phyloP scores from a whole-genome alignment of 1,139 yeast genomes.

The Hemisphaericaspora xylofermentans region DNA sequence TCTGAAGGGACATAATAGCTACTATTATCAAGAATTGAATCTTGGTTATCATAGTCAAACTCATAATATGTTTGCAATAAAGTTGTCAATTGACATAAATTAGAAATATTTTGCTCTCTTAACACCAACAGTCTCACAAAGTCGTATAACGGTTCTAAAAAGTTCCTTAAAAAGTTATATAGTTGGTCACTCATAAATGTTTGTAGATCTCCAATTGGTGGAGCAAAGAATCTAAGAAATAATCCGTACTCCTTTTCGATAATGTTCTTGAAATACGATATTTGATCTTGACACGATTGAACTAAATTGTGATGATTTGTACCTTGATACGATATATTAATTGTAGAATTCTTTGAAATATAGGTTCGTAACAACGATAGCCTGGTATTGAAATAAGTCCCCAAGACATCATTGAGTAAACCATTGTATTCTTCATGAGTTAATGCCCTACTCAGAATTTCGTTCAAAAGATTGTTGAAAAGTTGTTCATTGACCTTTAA shows the following conservation, averaged over 20 bases:
- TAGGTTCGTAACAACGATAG: slow-evolving; percentile 44
- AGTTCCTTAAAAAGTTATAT: slow-evolving; percentile 55
- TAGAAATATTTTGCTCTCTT: slow-evolving; percentile 64
- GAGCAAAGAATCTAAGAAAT: slow-evolving; percentile 52
- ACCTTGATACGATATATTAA: slow-evolving; percentile 9
- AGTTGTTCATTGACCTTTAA: slow-evolving; percentile 22
- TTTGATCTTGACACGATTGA: slow-evolving; percentile 57
- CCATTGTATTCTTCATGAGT: slow-evolving; percentile 63
- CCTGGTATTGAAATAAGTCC: slow-evolving; percentile 61
- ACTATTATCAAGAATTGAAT: slow-evolving; percentile 12
- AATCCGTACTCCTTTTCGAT: slow-evolving; percentile 61
- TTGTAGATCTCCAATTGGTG: slow-evolving; percentile 14
- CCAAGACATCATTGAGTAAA: slow-evolving; percentile 62
- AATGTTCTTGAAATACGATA: slow-evolving; percentile 57
- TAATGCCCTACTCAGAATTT: slow-evolving; percentile 50
- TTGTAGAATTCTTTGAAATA: slow-evolving; percentile 24
- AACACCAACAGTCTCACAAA: slow-evolving; percentile 62
- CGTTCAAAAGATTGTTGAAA: slow-evolving; percentile 40
- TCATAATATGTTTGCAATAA: slow-evolving; percentile 69
- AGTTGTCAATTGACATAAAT: slow-evolving; percentile 73
- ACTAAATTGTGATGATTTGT: slow-evolving; percentile 35
- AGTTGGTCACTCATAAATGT: slow-evolving; percentile 31
- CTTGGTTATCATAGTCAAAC: slow-evolving; percentile 47
- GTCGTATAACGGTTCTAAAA: slow-evolving; percentile 79
- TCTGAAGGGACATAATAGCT: slow-evolving; percentile 7